Evolutionary conservation across 495 filamentous ascomycete species (phyloP).

Genomic region (Umbilicaria muhlenbergii): DNA sequence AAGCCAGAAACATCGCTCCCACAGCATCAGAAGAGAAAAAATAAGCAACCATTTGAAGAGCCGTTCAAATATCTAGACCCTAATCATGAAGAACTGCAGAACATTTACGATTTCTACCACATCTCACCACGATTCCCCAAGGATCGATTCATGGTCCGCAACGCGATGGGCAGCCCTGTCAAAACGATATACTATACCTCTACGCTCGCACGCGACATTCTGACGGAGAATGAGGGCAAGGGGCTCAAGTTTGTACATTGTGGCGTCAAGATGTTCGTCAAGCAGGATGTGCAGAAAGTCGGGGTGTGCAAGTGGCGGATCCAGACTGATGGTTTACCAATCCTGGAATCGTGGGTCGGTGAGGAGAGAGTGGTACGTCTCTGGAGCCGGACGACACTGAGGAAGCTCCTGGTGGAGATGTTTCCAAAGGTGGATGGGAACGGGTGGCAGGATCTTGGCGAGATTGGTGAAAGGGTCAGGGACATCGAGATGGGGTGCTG

Average conservation of each 20-base stretch:
- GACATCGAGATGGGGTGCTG: conserved; percentile 83
- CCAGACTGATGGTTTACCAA: conserved; percentile 79
- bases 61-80: conserved; percentile 76
- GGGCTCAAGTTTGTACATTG: conserved; percentile 93
- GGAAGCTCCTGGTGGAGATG: conserved; percentile 75
- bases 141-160: conserved; percentile 90
- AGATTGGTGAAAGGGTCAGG: conserved; percentile 72
- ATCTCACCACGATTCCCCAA: conserved; percentile 68
- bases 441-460: conserved; percentile 60
- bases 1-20: conserved; percentile 7
- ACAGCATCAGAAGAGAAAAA: conserved; percentile 24
- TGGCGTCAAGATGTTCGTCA: conserved; percentile 96
- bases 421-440: conserved; percentile 64
- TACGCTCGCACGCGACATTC: conserved; percentile 65
- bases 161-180: conserved; percentile 62
- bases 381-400: conserved; percentile 58
- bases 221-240: conserved; percentile 65
- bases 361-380: conserved; percentile 58
- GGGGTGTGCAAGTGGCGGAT: conserved; percentile 87
- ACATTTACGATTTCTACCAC: conserved; percentile 68
- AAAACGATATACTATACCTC: conserved; percentile 94
- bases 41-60: conserved; percentile 52
- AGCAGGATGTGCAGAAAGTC: conserved; percentile 76
- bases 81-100: conserved; percentile 54
- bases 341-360: conserved; percentile 79